A percentile compares a stretch with the other conserved stretches of the same genome.
These are phyloP conservation scores for Hyphopichia wangnamkhiaoensis DNA, from an alignment of 1,139 yeast species.

Conservation along the genomic window DNA sequence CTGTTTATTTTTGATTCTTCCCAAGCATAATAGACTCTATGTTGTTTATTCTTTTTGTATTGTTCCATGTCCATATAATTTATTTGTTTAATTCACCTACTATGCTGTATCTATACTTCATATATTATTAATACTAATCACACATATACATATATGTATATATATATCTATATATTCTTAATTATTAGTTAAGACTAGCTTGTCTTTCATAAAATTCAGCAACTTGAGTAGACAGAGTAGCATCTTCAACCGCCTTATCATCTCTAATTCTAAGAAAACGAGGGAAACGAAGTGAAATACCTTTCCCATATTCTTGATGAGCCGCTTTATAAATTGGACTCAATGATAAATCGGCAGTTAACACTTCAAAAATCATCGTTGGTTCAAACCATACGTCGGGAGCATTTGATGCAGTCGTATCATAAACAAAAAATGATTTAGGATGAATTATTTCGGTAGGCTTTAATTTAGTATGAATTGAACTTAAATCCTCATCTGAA, in stretches of 20 bases:
- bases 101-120: background rate
- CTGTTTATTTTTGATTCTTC: background rate
- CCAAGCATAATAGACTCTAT: background rate
- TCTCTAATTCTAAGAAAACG: constrained; percentile 83
- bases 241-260: constrained; percentile 86
- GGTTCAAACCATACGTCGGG: constrained; percentile 99
- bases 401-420: constrained; percentile 57
- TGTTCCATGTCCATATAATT: background rate
- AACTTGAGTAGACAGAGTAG: constrained; percentile 87
- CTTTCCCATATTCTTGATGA: constrained; percentile 72
- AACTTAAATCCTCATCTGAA: constrained; percentile 75
- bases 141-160: background rate
- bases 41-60: background rate
- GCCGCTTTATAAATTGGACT: constrained; percentile 95
- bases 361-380: constrained; percentile 78
- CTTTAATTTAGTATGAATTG: constrained; percentile 58
- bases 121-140: background rate
- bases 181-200: constrained; percentile 35
- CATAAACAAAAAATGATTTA: constrained; percentile 70
- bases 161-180: constrained; percentile 1
- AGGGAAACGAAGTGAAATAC: constrained; percentile 90
- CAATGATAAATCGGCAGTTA: constrained; percentile 90
- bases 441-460: constrained; percentile 71
- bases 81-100: background rate
- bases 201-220: constrained; percentile 86